Conservation (phyloP, 805 yeast genomes). For the Yarrowia sp. region DNA sequence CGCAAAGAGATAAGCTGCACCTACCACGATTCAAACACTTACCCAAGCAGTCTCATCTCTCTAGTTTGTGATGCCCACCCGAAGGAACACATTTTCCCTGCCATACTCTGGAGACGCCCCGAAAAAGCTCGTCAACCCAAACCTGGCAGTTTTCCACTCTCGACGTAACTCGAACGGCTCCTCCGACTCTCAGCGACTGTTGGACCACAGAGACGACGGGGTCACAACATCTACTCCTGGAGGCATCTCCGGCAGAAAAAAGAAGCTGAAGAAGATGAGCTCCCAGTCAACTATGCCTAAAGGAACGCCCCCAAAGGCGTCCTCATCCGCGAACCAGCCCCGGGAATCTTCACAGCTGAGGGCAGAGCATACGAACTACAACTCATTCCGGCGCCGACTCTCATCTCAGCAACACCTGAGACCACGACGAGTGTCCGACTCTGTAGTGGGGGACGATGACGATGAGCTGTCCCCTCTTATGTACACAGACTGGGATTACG, state of each 20-base stretch:
- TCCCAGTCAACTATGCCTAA: conserved; percentile 9
- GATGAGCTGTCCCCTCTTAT: conserved; percentile 29
- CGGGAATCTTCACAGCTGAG: conserved; percentile 21
- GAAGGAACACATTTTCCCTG: conserved; percentile 34
- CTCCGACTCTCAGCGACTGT: conserved; percentile 32
- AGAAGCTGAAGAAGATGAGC: conserved; percentile 19
- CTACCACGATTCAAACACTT: not conserved
- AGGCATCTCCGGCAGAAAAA: conserved; percentile 11
- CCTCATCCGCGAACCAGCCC: conserved; percentile 11
- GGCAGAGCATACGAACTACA: conserved; percentile 34
- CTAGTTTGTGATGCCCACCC: conserved; percentile 17
- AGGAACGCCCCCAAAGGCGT: conserved; percentile 14
- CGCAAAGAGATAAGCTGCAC: not conserved
- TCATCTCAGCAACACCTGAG: conserved; percentile 24
- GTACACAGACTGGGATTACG: conserved; percentile 29
- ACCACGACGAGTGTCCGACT: conserved; percentile 24
- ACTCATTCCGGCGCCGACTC: conserved; percentile 32
- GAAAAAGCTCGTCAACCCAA: conserved; percentile 29
- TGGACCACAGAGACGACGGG: conserved; percentile 32
- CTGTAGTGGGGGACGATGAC: conserved; percentile 14
- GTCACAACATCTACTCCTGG: conserved; percentile 14
- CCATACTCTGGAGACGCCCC: conserved; percentile 36
- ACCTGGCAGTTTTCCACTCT: conserved; percentile 21
- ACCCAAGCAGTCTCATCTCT: not conserved
- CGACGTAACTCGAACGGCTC: conserved; percentile 35